Evolutionary conservation across 176 grass and related monocot species (phyloP).

Genomic region (Poa pratensis): DNA sequence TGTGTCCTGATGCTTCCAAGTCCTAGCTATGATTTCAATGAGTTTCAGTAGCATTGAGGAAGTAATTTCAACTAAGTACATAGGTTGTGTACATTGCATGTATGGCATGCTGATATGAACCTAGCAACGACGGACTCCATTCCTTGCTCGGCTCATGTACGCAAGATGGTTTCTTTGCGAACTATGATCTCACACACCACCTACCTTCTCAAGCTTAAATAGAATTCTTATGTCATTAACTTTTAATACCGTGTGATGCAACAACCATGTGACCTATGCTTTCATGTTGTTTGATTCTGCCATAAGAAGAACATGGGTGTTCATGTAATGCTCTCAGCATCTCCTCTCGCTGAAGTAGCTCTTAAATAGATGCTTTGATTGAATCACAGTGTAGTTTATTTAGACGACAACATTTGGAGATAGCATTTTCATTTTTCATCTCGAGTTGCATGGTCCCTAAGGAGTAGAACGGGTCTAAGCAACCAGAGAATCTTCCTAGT

Average conservation of each 20-base stretch:
- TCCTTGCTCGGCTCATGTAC: too few species aligned
- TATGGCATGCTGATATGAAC: too few species aligned
- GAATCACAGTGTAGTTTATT: background rate
- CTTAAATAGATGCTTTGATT: background rate
- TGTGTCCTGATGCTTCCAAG: background rate
- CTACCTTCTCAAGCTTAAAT: background rate
- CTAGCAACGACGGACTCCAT: too few species aligned
- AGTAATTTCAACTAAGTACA: too few species aligned
- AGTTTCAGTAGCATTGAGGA: too few species aligned
- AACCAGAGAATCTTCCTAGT: too few species aligned
- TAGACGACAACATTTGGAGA: background rate
- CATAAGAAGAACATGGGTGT: background rate
- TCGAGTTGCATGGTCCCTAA: background rate
- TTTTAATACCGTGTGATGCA: background rate
- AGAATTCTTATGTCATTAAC: background rate
- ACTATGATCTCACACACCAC: too few species aligned
- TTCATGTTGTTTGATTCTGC: background rate
- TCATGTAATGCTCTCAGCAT: background rate
- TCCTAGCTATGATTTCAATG: background rate
- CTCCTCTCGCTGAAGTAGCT: too few species aligned
- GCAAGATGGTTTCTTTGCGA: too few species aligned
- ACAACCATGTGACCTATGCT: background rate
- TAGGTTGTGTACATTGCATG: too few species aligned
- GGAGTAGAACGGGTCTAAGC: too few species aligned
- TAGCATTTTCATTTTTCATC: background rate